Evolutionary conservation across 306 rosid species (phyloP).

Genomic region (Morella rubra): DNA sequence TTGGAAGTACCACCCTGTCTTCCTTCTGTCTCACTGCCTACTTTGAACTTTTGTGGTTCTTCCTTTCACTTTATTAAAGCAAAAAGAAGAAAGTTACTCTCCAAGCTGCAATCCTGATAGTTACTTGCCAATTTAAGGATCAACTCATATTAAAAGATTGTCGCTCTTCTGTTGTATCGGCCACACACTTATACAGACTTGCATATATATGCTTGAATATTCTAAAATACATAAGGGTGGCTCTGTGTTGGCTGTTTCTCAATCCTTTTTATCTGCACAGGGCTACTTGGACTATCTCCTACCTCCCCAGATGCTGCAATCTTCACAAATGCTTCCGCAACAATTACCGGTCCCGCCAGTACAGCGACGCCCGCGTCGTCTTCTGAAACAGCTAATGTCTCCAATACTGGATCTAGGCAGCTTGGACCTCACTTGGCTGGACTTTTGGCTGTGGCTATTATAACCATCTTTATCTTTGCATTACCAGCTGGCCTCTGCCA

Average conservation of each 20-base stretch:
- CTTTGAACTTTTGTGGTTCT: neutral
- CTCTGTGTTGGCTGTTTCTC: too few relatives aligned
- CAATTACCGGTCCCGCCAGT: neutral
- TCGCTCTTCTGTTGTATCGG: too few relatives aligned
- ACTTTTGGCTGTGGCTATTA: constrained; percentile 29
- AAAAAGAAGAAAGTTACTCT: neutral
- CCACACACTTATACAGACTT: too few relatives aligned
- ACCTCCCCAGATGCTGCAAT: constrained; percentile 77
- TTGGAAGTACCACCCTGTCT: neutral
- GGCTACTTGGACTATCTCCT: constrained; percentile 63
- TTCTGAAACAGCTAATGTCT: neutral
- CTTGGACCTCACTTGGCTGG: constrained; percentile 25
- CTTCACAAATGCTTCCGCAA: constrained; percentile 44
- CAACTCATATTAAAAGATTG: too few relatives aligned
- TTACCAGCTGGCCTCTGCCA: constrained; percentile 28
- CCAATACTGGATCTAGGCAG: constrained; percentile 21
- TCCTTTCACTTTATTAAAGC: neutral
- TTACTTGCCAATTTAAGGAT: neutral
- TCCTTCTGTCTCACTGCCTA: neutral
- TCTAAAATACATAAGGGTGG: too few relatives aligned
- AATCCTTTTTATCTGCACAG: constrained; percentile 33
- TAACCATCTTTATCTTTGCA: constrained; percentile 31
- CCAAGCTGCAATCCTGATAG: neutral
- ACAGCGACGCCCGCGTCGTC: constrained; percentile 6
- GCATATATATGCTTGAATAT: too few relatives aligned